phyloP scores from a whole-genome alignment of 768 basidiomycete species.

The Hygrocybe coccinea region DNA sequence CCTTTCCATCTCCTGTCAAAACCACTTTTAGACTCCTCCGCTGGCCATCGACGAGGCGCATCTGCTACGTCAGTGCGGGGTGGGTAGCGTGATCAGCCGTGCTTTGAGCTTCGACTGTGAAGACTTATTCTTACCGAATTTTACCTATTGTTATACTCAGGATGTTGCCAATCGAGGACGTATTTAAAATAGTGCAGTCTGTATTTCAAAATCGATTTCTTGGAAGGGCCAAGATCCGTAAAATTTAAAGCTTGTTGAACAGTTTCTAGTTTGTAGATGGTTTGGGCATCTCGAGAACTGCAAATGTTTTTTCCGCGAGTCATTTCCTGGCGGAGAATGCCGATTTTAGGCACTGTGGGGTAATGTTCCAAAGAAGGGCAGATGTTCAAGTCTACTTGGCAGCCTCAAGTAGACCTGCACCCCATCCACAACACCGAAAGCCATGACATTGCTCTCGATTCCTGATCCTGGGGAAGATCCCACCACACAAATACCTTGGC shows the following conservation, averaged over 20 bases:
- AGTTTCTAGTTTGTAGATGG: not conserved
- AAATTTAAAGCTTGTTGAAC: not conserved
- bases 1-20: constrained; percentile 68
- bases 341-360: not conserved
- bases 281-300: not conserved
- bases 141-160: not conserved
- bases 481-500: constrained; percentile 79
- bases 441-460: constrained; percentile 39
- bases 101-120: constrained; percentile 21
- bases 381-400: constrained; percentile 8
- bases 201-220: not conserved
- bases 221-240: not conserved
- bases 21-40: constrained; percentile 39
- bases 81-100: constrained; percentile 29
- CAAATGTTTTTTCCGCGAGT: too few species aligned
- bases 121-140: constrained; percentile 1
- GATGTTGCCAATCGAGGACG: not conserved
- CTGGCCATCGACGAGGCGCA: constrained; percentile 49
- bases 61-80: constrained; percentile 49
- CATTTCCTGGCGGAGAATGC: not conserved
- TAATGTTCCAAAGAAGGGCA: not conserved
- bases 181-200: not conserved
- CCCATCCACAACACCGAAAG: too few species aligned
- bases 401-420: constrained; percentile 11
- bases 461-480: constrained; percentile 67